A percentile compares a stretch with the other conserved stretches of the same genome.
These are phyloP conservation scores for Tubosaeta sp. DNA, from an alignment of 768 basidiomycete species.

Conservation along the genomic window DNA sequence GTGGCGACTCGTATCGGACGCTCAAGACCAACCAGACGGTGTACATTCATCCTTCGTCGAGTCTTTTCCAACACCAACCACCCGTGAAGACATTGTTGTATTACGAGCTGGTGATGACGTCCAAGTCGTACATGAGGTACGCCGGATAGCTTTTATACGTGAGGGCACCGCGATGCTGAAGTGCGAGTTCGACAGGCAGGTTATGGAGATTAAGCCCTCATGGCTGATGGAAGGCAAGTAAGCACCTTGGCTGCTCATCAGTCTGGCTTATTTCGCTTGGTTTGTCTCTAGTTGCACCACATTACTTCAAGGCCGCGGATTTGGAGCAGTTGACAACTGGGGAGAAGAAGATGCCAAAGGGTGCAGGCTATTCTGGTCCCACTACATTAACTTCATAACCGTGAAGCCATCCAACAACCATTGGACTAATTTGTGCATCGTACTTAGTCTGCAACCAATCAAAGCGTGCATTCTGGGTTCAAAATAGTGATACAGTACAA, in stretches of 20 bases:
- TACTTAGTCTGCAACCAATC: neutral
- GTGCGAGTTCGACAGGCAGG: constrained; percentile 50
- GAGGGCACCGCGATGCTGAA: neutral
- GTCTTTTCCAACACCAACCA: constrained; percentile 92
- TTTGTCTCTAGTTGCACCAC: constrained; percentile 72
- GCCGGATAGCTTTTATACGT: constrained; percentile 12
- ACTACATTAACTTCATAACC: constrained; percentile 8
- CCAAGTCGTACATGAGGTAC: constrained; percentile 91
- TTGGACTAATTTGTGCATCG: no score
- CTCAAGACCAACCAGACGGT: constrained; percentile 96
- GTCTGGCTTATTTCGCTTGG: constrained; percentile 1
- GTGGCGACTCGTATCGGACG: constrained; percentile 95
- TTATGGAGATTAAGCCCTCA: constrained; percentile 96
- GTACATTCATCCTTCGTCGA: constrained; percentile 94
- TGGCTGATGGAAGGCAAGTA: constrained; percentile 87
- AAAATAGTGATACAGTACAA: neutral
- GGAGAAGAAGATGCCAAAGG: constrained; percentile 93
- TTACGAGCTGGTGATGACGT: constrained; percentile 96
- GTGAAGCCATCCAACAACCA: neutral
- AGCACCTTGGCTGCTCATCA: neutral
- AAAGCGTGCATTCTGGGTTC: neutral
- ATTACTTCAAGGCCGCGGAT: constrained; percentile 89
- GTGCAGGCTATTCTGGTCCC: constrained; percentile 35
- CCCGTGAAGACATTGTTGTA: constrained; percentile 88
- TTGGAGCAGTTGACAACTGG: constrained; percentile 74